These are phyloP conservation scores for Eucalyptus polybractea DNA, from an alignment of 345 rosid species.

Conservation along the genomic window DNA sequence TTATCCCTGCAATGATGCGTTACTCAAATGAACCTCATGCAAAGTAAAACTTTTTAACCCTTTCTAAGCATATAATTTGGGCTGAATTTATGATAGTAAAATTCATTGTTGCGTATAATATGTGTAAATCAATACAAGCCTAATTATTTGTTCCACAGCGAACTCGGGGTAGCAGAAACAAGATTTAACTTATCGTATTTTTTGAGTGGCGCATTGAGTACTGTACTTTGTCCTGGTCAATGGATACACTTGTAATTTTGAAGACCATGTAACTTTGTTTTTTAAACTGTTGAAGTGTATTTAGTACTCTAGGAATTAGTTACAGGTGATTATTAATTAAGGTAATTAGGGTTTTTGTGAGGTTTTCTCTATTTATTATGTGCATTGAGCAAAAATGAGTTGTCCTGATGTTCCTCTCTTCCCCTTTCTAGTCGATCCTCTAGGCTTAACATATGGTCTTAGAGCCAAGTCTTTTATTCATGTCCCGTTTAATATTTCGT, in stretches of 20 bases:
- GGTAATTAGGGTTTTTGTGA: background rate
- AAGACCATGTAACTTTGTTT: background rate
- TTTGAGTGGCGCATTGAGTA: background rate
- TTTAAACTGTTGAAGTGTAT: background rate
- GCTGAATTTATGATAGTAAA: background rate
- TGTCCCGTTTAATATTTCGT: background rate
- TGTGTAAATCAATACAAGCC: background rate
- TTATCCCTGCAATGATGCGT: constrained; percentile 99
- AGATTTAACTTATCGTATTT: background rate
- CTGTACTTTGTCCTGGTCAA: background rate
- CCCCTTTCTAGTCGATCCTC: background rate
- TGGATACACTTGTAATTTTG: background rate
- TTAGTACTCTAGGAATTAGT: background rate
- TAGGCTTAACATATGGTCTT: background rate
- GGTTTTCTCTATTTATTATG: background rate
- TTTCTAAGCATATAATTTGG: background rate
- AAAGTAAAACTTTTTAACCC: constrained; percentile 38
- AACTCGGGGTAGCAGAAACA: background rate
- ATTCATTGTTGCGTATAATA: background rate
- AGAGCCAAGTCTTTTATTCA: background rate
- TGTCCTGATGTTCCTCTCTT: background rate
- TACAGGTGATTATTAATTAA: background rate
- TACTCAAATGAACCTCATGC: constrained; percentile 99
- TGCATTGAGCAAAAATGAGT: background rate
- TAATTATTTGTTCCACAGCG: background rate